Percentiles rank a stretch among this genome's conserved stretches.
phyloP scores from a whole-genome alignment of 345 rosid genomes.

The Lumnitzera littorea region DNA sequence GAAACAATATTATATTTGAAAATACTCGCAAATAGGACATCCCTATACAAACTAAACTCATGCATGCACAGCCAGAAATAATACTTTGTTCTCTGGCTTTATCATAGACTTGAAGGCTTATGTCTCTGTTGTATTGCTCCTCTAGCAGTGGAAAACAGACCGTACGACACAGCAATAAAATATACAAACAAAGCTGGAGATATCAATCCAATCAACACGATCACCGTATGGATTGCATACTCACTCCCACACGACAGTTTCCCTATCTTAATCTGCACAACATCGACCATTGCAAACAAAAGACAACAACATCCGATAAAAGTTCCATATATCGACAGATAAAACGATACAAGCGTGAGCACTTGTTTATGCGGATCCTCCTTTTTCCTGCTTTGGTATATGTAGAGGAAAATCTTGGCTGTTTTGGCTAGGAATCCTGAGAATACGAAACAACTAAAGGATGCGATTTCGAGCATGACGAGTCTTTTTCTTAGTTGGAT shows the following conservation, averaged over 20 bases:
- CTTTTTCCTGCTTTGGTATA: not conserved
- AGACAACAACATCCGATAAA: slow-evolving; percentile 8
- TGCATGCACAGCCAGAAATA: too few species aligned
- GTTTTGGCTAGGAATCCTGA: slow-evolving; percentile 15
- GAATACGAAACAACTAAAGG: slow-evolving; percentile 17
- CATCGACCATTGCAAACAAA: slow-evolving; percentile 11
- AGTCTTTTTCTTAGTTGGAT: not conserved
- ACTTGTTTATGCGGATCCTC: not conserved
- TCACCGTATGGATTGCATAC: not conserved
- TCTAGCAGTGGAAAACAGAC: not conserved
- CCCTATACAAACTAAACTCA: too few species aligned
- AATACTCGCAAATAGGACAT: too few species aligned
- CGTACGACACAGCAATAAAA: slow-evolving; percentile 9
- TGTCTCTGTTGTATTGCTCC: too few species aligned
- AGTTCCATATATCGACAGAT: slow-evolving; percentile 11
- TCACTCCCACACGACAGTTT: slow-evolving; percentile 7
- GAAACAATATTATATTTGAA: too few species aligned
- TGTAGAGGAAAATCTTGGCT: slow-evolving; percentile 13
- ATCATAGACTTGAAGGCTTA: too few species aligned
- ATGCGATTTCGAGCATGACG: slow-evolving; percentile 7
- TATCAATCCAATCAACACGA: not conserved
- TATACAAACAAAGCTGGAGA: not conserved
- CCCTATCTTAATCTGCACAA: slow-evolving; percentile 11
- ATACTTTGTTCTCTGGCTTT: too few species aligned
- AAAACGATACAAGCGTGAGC: not conserved